Conservation (phyloP, 1,284 basidiomycete species). For the Malassezia sp. region DNA sequence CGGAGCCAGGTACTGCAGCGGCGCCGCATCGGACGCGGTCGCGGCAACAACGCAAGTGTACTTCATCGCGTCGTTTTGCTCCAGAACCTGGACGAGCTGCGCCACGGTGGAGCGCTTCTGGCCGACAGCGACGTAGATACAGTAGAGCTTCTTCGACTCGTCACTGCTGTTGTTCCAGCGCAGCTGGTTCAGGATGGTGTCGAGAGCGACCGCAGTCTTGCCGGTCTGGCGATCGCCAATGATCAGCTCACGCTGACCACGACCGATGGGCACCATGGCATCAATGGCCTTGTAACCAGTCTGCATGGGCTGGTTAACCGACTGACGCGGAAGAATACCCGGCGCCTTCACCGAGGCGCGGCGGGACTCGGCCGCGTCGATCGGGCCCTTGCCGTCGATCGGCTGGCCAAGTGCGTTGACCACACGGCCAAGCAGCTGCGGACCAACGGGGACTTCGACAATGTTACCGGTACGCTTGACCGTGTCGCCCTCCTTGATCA, state of each 20-base stretch:
- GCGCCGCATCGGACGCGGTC: constrained; percentile 96
- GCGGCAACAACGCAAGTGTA: constrained; percentile 98
- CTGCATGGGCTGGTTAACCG: constrained; percentile 99
- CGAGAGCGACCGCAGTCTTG: constrained; percentile 96
- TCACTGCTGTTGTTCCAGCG: constrained; percentile 96
- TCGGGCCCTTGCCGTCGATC: constrained; percentile 97
- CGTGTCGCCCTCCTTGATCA: constrained; percentile 98
- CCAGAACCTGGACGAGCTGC: constrained; percentile 96
- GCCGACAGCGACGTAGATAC: constrained; percentile 97
- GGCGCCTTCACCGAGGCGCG: constrained; percentile 97
- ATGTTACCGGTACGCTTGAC: constrained; percentile 99
- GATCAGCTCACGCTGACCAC: constrained; percentile 99
- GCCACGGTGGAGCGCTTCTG: constrained; percentile 99
- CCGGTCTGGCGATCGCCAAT: constrained; percentile 99
- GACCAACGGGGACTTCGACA: constrained; percentile 97
- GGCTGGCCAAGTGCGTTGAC: constrained; percentile 98
- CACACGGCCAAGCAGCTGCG: constrained; percentile 89
- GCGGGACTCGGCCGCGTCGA: constrained; percentile 79
- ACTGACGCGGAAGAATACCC: constrained; percentile 95
- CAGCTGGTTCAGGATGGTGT: constrained; percentile 99
- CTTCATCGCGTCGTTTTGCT: constrained; percentile 99
- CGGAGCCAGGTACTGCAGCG: constrained; percentile 95
- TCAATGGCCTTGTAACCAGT: constrained; percentile 99
- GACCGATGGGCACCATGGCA: constrained; percentile 99
- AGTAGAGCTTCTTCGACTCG: constrained; percentile 96